Evolutionary conservation across 2,329 filamentous ascomycete genomes (phyloP), one percentile per base, ranked within the genome.

Genomic region (Alternaria sp.): DNA sequence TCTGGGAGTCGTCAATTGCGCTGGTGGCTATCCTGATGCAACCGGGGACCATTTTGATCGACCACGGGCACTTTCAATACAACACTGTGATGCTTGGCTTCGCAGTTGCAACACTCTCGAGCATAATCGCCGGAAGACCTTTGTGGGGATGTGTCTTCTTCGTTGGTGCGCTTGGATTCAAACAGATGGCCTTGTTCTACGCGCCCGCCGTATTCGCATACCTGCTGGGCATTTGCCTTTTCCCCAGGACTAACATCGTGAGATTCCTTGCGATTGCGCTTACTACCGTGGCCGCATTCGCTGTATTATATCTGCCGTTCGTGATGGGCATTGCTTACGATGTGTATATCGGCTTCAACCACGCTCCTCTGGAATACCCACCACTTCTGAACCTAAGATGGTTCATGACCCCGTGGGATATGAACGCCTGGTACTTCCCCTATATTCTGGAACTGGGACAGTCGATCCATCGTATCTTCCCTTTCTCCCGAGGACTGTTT

Each of bases 161-260:
- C 69, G 95, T 99, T 6, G 87, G 86, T 14, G 91, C 94, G 3
- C 82, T 99, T n/a, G 92, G 92, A 5, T 99, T 98, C 83, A 99
- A 99, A 82, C 95, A 99, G 78, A 99, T 99, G 96, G 94, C 94
- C 1, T 84, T 99, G 14, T 99, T 98, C 80, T 99, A 97, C 78
- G 93, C 96, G 3, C 93, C 96, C 13, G 89, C 90, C 21, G 89
- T 98, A 56, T 98, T 98, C 76, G 90, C 92, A 31, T 99, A 93
- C 72, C 87, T 99, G 2, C 82, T 98, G 0, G 95, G 94, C 8
- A 88, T 89, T 71, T 97, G 93, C 73, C 69, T 96, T n/a, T 89
- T 88, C 63, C 93, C 93, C 0, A 82, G 83, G 10, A 78, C 93
- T 69, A 88, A 90, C 55, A 69, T 88, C 2, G 75, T 84, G 0